Conservation (phyloP, 176 grass and related monocot species). For the Zoysia pacifica region DNA sequence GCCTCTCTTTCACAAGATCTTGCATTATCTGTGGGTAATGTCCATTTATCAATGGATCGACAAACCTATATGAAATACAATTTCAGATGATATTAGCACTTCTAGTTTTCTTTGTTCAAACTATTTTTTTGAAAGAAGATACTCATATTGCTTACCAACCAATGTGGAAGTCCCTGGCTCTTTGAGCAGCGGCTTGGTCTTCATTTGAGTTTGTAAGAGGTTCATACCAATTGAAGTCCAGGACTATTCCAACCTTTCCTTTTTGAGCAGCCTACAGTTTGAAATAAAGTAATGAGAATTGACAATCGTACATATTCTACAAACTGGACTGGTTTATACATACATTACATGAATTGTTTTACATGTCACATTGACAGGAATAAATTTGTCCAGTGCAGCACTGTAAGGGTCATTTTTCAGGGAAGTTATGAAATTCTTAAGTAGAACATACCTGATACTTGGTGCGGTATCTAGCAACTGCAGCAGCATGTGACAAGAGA, state of each 20-base stretch:
- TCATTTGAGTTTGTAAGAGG: conserved; percentile 60
- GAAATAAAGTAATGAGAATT: background rate
- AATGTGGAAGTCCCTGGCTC: conserved; percentile 92
- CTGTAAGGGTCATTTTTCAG: background rate
- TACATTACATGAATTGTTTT: background rate
- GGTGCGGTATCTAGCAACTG: conserved; percentile 60
- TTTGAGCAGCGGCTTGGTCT: conserved; percentile 75
- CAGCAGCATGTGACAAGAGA: conserved; percentile 68
- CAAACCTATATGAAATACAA: conserved; percentile 51
- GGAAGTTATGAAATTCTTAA: background rate
- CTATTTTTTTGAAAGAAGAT: conserved; percentile 7
- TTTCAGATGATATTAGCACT: background rate
- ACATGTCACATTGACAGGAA: background rate
- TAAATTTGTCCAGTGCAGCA: background rate
- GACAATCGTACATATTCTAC: background rate
- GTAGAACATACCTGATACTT: conserved; percentile 72
- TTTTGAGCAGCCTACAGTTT: conserved; percentile 52
- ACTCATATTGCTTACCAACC: conserved; percentile 62
- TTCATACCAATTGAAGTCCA: conserved; percentile 78
- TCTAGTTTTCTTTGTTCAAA: background rate
- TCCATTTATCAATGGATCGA: conserved; percentile 81
- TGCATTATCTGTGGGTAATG: conserved; percentile 75
- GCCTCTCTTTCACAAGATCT: conserved; percentile 62
- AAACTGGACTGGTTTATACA: background rate
- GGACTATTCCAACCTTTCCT: conserved; percentile 69